Base-by-base conservation (phyloP, 495 filamentous ascomycete genomes). In the Penicillium ucsense region DNA sequence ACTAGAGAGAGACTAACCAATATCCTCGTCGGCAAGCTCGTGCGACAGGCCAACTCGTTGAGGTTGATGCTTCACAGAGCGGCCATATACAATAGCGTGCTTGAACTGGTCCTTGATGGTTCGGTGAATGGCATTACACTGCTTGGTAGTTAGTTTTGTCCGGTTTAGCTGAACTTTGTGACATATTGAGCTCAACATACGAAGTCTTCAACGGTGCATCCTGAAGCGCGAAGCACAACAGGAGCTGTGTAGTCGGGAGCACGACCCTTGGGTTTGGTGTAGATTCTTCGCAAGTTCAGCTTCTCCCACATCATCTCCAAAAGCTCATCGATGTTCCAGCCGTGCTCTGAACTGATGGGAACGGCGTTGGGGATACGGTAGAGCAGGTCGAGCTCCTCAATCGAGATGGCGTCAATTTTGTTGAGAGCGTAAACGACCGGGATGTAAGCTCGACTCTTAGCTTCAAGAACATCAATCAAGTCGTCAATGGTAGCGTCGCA, bases 271-370 rank as follows among this genome's bases (percentile, higher is more conserved):
- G 92, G 92, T 71, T 98, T 98, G 45, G 92, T 98, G 76, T 98
- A 98, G 45, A 98, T 84, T 57, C 92, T 78, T 51, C 86, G 80
- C 47, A 98, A 75, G 58, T 84, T 86, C 57, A 97, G 78, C 72
- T 94, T 94, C 50, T 95, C 88, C 92, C 92, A 98, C 91, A 96
- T 96, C 69, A 83, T 79, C 68, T 97, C 92, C 73, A 98, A 70
- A 50, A 98, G 72, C 72, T 98, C 92, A 63, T 98, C 92, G 31
- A 98, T 73, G 64, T 98, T 98, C 92, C 92, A 98, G 35, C 91
- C 94, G 67, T 96, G 89, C 66, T 97, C 92, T 42, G 91, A 89
- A 63, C 88, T 95, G 68, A 98, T 96, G 10, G 92, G 92, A 49
- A 88, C 89, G 33, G 92, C 88, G 66, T 97, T 92, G 35, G 92